Base-by-base conservation (phyloP, 805 yeast species). In the Wickerhamomyces bovis region DNA sequence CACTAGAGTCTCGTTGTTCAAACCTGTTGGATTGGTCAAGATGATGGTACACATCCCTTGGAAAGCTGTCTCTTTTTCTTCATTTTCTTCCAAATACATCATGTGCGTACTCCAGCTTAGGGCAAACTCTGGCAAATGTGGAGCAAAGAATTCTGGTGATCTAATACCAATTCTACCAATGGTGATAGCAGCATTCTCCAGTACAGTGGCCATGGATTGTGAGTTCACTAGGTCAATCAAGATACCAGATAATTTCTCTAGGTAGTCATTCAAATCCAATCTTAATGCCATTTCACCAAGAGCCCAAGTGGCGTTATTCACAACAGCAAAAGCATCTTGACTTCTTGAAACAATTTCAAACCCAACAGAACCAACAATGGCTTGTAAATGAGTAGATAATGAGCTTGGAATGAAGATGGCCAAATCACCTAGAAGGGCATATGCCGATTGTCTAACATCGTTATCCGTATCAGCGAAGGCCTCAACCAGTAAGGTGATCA, bases 391-490 rank as follows among this genome's bases (percentile, higher is more conserved):
- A 8, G 81, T 80, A 33, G 20, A 6, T 9, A 56, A 21, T 38
- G 51, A 52, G 2, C 38, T 42, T 28, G 61, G 57, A 53, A 78
- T 69, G 62, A 64, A 75, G 52, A 82, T 88, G 10, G 90, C 85
- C 64, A 94, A 73, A 65, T 94, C 99, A 23, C 99, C 99, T 16
- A 92, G 61, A 28, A 94, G 68, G 0, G 98, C 97, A 68, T 82
- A 89, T 0, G 92, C 88, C 48, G 89, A 80, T 66, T 94, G 99
- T 53, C 97, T 77, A n/a, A 94, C 97, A 63, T 94, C 98, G 51
- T 81, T 81, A 22, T 74, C 77, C 5, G 79, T 76, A 62, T 89
- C 96, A 52, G 82, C 84, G 53, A 89, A 74, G 60, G 95, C 84
- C 41, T 78, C 72, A 26, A 85, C 57, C 47, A 90, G 61, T 42